Base-by-base conservation (phyloP, 1,284 basidiomycete genomes). In the Tylopilus sp. region DNA sequence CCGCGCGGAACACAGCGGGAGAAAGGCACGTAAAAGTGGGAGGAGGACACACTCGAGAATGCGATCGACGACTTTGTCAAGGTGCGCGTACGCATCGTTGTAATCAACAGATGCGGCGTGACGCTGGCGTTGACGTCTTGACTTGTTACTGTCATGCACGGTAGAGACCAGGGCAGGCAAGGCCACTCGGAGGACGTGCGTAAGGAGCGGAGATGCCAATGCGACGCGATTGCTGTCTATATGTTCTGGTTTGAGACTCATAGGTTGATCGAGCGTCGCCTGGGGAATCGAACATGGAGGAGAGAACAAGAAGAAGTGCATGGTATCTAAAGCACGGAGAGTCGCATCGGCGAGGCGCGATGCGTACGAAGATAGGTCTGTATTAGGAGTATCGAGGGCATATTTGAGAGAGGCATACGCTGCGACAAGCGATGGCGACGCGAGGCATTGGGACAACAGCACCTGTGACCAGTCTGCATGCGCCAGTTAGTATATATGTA, bases 291-390 rank as follows among this genome's bases (percentile, higher is more conserved):
- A n/a, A 19, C 26, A 60, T 10, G 64, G 52, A 2, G 69, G n/a
- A 13, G 63, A 72, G 49, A 76, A 77, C 36, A 76, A 15, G 19
- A 79, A 79, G 51, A 57, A 41, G 38, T 69, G 61, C 6, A 72
- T 60, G 6, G 68, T 52, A 12, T 70, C 66, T 39, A 78, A 54
- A 7, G 71, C 57, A 19, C 67, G 76, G 38, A 67, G 60, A 38
- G 71, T 71, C 9, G 69, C 77, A 33, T 72, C 66, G 19, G 68
- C 36, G 51, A 76, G 58, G 18, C 67, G 63, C 13, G 70, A 58
- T 29, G 61, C 57, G 32, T 66, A 64, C 41, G 47, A 26, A 24
- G 53, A 26, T 4, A 47, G 19, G 47, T 75, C 68, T 19, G 33
- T 29, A 8, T 62, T 29, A 44, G 67, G 54, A 29, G 66, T 59